A percentile compares a stretch with the other conserved stretches of the same genome.
Conservation (phyloP, 1,284 basidiomycete species). For the Cystobasidium pallidum region DNA sequence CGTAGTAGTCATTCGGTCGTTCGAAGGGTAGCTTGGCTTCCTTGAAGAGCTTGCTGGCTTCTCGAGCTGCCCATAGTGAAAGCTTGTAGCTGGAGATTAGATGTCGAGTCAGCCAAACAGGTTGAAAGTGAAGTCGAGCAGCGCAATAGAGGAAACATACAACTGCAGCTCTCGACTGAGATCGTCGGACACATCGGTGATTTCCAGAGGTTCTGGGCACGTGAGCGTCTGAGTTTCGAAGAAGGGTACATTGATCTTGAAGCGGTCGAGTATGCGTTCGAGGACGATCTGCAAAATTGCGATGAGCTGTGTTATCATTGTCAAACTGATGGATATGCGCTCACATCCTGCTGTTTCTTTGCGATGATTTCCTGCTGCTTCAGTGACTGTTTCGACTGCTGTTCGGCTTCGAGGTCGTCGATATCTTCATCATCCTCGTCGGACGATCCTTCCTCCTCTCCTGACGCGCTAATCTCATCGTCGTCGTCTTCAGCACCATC, state of each 20-base stretch:
- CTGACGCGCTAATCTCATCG: constrained; percentile 40
- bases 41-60: constrained; percentile 72
- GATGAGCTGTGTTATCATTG: background rate
- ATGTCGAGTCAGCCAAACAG: background rate
- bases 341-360: constrained; percentile 36
- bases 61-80: constrained; percentile 77
- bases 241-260: constrained; percentile 79
- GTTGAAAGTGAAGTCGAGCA: background rate
- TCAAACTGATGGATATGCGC: background rate
- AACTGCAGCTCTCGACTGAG: constrained; percentile 92
- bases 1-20: constrained; percentile 94
- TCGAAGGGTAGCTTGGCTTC: constrained; percentile 82
- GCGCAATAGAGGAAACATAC: constrained; percentile 61
- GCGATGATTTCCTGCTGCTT: constrained; percentile 11
- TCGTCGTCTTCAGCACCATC: constrained; percentile 45
- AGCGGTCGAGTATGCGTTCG: constrained; percentile 74
- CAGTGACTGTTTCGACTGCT: constrained; percentile 24
- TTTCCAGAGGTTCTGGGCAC: constrained; percentile 74
- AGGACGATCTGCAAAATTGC: constrained; percentile 67
- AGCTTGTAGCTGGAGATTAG: constrained; percentile 79
- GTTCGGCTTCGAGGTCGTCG: constrained; percentile 28
- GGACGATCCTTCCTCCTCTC: constrained; percentile 46
- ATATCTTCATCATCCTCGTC: constrained; percentile 44
- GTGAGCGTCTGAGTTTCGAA: constrained; percentile 78
- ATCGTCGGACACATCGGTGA: constrained; percentile 72